Conservation (phyloP, 768 basidiomycete species). For the Lactarius quietus region DNA sequence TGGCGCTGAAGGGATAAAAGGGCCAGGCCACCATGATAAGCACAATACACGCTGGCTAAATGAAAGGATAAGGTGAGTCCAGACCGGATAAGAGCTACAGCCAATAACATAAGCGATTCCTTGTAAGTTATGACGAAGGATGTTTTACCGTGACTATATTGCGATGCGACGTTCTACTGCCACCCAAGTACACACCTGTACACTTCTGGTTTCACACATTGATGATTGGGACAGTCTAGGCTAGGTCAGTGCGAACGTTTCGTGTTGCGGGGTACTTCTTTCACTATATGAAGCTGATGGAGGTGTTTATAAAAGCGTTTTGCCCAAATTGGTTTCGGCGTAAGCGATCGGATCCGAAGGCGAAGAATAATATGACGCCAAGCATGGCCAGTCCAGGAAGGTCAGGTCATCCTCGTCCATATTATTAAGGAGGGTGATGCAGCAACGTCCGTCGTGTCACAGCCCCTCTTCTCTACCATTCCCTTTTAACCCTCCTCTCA, state of each 20-base stretch:
- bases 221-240: neutral
- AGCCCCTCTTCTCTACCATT: neutral
- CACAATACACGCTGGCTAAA: neutral
- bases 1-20: neutral
- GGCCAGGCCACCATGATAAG: neutral
- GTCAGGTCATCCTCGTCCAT: neutral
- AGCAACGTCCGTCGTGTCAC: neutral
- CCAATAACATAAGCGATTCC: neutral
- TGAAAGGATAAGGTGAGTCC: neutral
- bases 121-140: neutral
- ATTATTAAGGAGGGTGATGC: neutral
- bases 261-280: neutral
- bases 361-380: neutral
- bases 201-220: neutral
- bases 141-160: too few species aligned
- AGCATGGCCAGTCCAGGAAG: neutral
- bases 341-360: neutral
- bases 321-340: neutral
- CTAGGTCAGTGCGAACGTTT: neutral
- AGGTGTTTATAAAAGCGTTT: neutral
- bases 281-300: neutral
- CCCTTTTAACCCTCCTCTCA: neutral
- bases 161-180: neutral
- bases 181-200: neutral
- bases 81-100: neutral